Conservation (phyloP, 768 basidiomycete genomes). For the Lentinula detonsa region DNA sequence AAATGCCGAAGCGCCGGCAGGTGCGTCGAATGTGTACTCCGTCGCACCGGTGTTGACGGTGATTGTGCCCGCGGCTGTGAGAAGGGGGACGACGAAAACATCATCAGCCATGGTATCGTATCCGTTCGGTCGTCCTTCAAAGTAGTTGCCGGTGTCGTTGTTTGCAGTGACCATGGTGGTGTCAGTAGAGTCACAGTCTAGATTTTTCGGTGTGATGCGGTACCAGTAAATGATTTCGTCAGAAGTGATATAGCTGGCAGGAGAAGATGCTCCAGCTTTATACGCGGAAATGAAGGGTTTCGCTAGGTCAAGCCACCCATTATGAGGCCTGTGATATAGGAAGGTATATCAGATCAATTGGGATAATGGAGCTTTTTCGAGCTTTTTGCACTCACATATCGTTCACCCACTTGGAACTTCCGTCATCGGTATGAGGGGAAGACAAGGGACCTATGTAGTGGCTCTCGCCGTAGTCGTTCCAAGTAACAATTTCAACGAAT, state of each 20-base stretch:
- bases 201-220: slow-evolving; percentile 10
- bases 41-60: slow-evolving; percentile 15
- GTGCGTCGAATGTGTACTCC: slow-evolving; percentile 12
- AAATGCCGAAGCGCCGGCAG: slow-evolving; percentile 14
- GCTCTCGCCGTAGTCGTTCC: slow-evolving; percentile 46
- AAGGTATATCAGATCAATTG: neutral
- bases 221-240: slow-evolving; percentile 18
- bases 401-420: slow-evolving; percentile 16
- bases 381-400: slow-evolving; percentile 9
- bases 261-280: slow-evolving; percentile 30
- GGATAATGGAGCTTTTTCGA: neutral
- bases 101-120: slow-evolving; percentile 12
- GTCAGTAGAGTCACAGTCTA: slow-evolving; percentile 16
- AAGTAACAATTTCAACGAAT: slow-evolving; percentile 32
- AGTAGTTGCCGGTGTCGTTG: slow-evolving; percentile 15
- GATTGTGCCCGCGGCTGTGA: slow-evolving; percentile 12
- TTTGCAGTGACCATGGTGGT: slow-evolving; percentile 14
- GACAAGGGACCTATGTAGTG: slow-evolving; percentile 45
- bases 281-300: slow-evolving; percentile 40
- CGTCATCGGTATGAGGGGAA: slow-evolving; percentile 14
- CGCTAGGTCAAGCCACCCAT: slow-evolving; percentile 37
- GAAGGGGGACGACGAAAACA: slow-evolving; percentile 13
- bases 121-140: slow-evolving; percentile 14
- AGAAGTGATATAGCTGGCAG: slow-evolving; percentile 8
- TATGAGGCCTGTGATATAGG: slow-evolving; percentile 9